A percentile compares a stretch with the other conserved stretches of the same genome.
Evolutionary conservation across 495 filamentous ascomycete species (phyloP).

Genomic region (Aspergillus homomorphus): DNA sequence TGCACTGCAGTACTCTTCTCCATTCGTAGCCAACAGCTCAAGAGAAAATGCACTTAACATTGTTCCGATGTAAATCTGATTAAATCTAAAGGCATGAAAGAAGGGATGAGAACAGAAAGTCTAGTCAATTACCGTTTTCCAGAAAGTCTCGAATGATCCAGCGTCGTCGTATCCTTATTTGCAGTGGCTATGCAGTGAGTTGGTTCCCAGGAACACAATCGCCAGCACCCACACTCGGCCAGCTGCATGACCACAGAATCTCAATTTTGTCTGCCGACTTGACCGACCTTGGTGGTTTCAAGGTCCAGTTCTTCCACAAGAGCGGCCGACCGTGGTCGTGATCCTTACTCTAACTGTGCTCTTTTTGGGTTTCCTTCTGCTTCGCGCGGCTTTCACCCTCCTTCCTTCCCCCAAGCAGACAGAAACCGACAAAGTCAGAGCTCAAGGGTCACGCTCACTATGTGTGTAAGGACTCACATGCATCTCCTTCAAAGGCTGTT

Average conservation of each 20-base stretch:
- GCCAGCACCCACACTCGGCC: slow-evolving; percentile 8
- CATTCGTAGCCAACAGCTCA: not conserved
- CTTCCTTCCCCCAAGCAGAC: not conserved
- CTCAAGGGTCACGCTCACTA: not conserved
- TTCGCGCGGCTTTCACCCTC: slow-evolving; percentile 8
- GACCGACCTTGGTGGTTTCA: not conserved
- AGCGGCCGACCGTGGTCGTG: not conserved
- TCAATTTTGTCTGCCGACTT: slow-evolving; percentile 7
- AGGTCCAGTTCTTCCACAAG: not conserved
- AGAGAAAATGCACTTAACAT: not conserved
- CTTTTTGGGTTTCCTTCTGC: not conserved
- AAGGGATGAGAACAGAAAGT: not conserved
- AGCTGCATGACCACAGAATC: slow-evolving; percentile 14
- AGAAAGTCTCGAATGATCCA: not conserved
- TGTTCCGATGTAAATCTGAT: not conserved
- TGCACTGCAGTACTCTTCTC: not conserved
- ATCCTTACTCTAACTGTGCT: not conserved
- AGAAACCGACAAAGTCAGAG: not conserved
- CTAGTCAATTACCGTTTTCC: not conserved
- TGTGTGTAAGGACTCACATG: slow-evolving; percentile 8
- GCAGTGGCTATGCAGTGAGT: not conserved
- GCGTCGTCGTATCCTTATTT: not conserved
- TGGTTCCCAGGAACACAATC: not conserved
- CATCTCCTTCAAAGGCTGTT: not conserved
- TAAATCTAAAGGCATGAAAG: not conserved